A percentile compares a stretch with the other conserved stretches of the same genome.
Conservation (phyloP, 768 basidiomycete species). For the Lactifluus subvellereus region DNA sequence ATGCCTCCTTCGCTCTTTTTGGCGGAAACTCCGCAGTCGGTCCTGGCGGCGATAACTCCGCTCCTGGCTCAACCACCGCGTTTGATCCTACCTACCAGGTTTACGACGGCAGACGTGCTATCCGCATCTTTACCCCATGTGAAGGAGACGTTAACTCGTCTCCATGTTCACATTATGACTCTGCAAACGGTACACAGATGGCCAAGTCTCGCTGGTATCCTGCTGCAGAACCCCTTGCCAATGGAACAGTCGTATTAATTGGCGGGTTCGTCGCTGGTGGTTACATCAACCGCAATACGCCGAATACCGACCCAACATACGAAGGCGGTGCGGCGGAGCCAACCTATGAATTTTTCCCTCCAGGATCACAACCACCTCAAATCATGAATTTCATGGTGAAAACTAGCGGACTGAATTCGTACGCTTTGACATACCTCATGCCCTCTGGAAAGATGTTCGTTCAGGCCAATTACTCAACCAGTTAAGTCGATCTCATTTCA, state of each 20-base stretch:
- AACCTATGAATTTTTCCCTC: constrained; percentile 79
- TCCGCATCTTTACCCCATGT: constrained; percentile 82
- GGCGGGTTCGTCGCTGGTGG: constrained; percentile 78
- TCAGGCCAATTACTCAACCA: constrained; percentile 76
- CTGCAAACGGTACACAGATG: constrained; percentile 56
- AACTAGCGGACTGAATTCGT: constrained; percentile 66
- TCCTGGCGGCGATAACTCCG: constrained; percentile 54
- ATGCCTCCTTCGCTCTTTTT: constrained; percentile 68
- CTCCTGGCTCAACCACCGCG: constrained; percentile 35
- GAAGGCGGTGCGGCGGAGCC: constrained; percentile 74
- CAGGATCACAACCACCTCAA: constrained; percentile 41
- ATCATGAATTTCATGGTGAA: constrained; percentile 37
- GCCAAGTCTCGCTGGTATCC: constrained; percentile 74
- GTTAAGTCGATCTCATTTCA: constrained; percentile 36
- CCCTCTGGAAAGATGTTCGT: constrained; percentile 73
- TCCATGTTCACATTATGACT: constrained; percentile 69
- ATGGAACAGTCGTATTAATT: constrained; percentile 75
- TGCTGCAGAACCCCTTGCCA: constrained; percentile 62
- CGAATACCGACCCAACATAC: constrained; percentile 55
- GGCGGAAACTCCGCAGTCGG: constrained; percentile 76
- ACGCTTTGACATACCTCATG: constrained; percentile 69
- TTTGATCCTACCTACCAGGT: constrained; percentile 71
- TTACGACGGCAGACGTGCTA: constrained; percentile 72
- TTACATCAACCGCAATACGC: constrained; percentile 71
- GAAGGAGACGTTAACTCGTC: constrained; percentile 36